Evolutionary conservation across 805 yeast genomes (phyloP), one percentile per base, ranked within the genome.

Genomic region (Myxozyma udenii): DNA sequence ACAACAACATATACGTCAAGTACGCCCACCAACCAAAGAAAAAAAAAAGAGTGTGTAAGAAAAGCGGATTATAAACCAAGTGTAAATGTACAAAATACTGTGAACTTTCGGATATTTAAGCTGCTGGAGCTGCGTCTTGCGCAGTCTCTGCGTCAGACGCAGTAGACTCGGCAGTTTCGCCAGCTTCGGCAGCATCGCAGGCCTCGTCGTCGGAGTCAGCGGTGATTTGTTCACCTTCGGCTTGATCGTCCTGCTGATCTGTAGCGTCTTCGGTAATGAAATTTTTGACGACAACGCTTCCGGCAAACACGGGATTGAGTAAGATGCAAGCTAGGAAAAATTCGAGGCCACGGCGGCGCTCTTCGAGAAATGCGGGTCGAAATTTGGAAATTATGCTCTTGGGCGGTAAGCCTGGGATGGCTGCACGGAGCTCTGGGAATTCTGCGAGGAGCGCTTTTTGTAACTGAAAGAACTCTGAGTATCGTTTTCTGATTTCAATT

Each of bases 401-500:
- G 2, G 78, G 76, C 5, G 80, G 81, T n/a, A 74, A 61, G 4
- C 60, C 62, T 3, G 80, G 78, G 14, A 80, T 67, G 50, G 71
- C 70, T n/a, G 61, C 59, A 12, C 46, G 36, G n/a, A 64, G 61
- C 0, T 60, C 54, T 0, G 79, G 77, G 53, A 70, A 76, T 28
- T 65, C 68, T 2, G 38, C 42, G 12, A 61, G 62, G 19, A 84
- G 64, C 3, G 60, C 54, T 0, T 61, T 61, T 23, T 83, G 71
- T 32, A 87, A 71, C 28, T 51, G 55, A 36, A 68, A 81, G 54
- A 87, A 78, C 41, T 86, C 91, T 32, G 80, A 76, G 66, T 84
- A 87, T 35, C 57, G 30, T 25, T 52, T 49, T 19, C 57, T 36
- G 24, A 52, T 25, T 25, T 26, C 37, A 19, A 49, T 52, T 3